Conservation (phyloP, 208 protist species). For the Trypanosoma rangeli region DNA sequence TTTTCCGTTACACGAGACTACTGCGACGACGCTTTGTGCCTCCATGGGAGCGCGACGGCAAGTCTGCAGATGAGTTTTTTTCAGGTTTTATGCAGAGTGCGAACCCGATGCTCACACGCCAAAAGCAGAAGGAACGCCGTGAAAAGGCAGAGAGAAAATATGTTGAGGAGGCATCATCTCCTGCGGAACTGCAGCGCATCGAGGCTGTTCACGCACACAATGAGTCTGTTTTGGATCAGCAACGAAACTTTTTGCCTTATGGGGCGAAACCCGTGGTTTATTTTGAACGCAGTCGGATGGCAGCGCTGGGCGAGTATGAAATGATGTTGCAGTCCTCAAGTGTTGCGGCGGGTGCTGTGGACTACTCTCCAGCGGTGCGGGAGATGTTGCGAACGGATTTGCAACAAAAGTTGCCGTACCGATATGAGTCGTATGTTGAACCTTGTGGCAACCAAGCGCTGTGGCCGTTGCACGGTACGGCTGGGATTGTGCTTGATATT, state of each 20-base stretch:
- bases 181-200: constrained; percentile 45
- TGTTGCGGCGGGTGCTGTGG: not conserved
- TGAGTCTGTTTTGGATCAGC: constrained; percentile 35
- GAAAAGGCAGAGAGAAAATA: constrained; percentile 28
- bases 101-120: constrained; percentile 67
- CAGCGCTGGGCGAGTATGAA: constrained; percentile 78
- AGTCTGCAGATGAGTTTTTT: constrained; percentile 82
- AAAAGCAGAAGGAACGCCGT: constrained; percentile 29
- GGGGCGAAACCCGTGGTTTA: constrained; percentile 59
- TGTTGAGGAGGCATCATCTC: constrained; percentile 32
- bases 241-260: constrained; percentile 77
- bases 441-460: constrained; percentile 1
- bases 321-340: constrained; percentile 23
- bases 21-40: constrained; percentile 69
- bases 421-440: constrained; percentile 50
- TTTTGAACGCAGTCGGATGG: constrained; percentile 67
- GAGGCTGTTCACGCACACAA: constrained; percentile 55
- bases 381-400: constrained; percentile 54
- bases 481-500: constrained; percentile 82
- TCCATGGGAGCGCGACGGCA: constrained; percentile 83
- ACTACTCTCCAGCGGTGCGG: constrained; percentile 49
- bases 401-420: constrained; percentile 76
- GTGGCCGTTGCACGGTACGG: constrained; percentile 81
- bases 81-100: constrained; percentile 54
- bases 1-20: constrained; percentile 6